These are phyloP conservation scores for Pyrenophora seminiperda DNA, from an alignment of 2,329 filamentous ascomycete species.

Conservation along the genomic window DNA sequence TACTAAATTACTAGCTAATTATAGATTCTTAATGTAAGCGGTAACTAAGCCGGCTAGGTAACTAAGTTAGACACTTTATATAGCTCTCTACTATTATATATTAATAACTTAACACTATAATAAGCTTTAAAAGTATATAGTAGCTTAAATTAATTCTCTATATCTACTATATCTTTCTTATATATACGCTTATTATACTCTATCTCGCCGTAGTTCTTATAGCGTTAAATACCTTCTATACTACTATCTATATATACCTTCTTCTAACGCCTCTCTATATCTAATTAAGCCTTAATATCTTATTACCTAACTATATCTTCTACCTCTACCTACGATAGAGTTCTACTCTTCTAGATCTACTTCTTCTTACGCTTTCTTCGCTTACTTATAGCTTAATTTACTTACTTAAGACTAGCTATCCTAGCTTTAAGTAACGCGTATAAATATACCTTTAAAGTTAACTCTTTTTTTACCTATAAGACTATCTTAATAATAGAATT, in stretches of 20 bases:
- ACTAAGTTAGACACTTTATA: too few species aligned
- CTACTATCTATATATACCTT: not conserved
- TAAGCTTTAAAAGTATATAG: not conserved
- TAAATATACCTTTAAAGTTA: not conserved
- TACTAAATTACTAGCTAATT: too few species aligned
- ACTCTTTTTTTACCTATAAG: not conserved
- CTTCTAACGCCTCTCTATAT: constrained; percentile 1
- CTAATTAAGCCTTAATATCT: not conserved
- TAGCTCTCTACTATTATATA: too few species aligned
- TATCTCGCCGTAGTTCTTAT: too few species aligned
- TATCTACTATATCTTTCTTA: not conserved
- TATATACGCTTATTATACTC: too few species aligned
- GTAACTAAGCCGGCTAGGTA: too few species aligned
- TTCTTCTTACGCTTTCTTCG: not conserved
- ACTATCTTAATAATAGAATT: constrained; percentile 1
- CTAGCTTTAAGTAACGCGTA: constrained; percentile 1
- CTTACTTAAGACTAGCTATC: constrained; percentile 1
- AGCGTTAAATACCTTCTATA: too few species aligned
- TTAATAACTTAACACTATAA: too few species aligned
- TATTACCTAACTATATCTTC: not conserved
- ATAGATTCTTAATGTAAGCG: too few species aligned
- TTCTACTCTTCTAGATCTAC: not conserved
- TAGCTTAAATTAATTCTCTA: constrained; percentile 1
- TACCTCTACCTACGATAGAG: not conserved
- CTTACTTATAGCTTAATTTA: not conserved